phyloP scores from a whole-genome alignment of 768 basidiomycete genomes.

The Panaeolus papilionaceus region DNA sequence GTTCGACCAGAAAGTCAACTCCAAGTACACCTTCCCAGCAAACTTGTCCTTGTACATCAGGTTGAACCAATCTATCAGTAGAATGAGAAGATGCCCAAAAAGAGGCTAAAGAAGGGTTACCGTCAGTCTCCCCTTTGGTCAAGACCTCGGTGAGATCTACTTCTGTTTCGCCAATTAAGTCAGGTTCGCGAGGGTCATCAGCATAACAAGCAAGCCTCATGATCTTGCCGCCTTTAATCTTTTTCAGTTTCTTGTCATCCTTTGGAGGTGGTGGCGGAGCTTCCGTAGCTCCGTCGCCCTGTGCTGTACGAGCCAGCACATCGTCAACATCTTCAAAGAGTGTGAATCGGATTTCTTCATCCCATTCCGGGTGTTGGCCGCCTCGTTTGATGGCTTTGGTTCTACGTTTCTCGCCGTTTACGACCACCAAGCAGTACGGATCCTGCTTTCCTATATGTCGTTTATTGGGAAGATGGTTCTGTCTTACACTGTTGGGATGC shows the following conservation, averaged over 20 bases:
- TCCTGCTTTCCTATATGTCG: constrained; percentile 96
- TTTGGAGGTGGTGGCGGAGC: constrained; percentile 73
- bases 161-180: constrained; percentile 89
- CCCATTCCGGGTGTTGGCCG: constrained; percentile 99
- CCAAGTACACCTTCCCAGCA: constrained; percentile 94
- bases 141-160: constrained; percentile 91
- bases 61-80: constrained; percentile 86
- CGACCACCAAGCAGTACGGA: constrained; percentile 84
- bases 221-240: constrained; percentile 72
- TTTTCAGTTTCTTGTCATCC: constrained; percentile 48
- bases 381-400: constrained; percentile 96
- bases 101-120: constrained; percentile 51
- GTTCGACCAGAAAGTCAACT: constrained; percentile 97
- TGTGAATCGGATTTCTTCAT: constrained; percentile 95
- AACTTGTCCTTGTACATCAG: constrained; percentile 91
- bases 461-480: constrained; percentile 93
- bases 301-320: constrained; percentile 49
- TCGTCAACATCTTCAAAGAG: constrained; percentile 78
- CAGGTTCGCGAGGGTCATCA: constrained; percentile 94
- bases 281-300: constrained; percentile 50
- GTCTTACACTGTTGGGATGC: constrained; percentile 23
- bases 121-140: constrained; percentile 96
- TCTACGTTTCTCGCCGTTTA: constrained; percentile 84
- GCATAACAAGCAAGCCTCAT: constrained; percentile 92
- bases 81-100: constrained; percentile 10